Evolutionary conservation across 169 alveolate genomes (phyloP).

Genomic region (Pseudocohnilembus persalinus): DNA sequence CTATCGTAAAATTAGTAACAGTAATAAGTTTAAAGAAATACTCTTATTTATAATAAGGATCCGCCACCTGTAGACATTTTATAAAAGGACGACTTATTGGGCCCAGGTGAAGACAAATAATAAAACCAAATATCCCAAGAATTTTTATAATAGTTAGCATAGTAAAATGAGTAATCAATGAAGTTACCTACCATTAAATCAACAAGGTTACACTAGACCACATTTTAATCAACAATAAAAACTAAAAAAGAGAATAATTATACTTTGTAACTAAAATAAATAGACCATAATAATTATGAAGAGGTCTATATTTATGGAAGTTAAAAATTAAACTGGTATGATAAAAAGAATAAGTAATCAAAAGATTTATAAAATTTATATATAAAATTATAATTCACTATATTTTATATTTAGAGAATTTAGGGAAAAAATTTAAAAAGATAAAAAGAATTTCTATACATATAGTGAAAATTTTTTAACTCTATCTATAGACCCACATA

Average conservation of each 20-base stretch:
- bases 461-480: conserved; percentile 48
- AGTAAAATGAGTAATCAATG: too few relatives aligned
- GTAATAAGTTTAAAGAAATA: too few relatives aligned
- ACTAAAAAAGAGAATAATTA: conserved; percentile 13
- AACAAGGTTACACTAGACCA: neutral
- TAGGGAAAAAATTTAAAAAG: conserved; percentile 43
- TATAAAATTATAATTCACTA: conserved; percentile 51
- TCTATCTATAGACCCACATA: conserved; percentile 50
- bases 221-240: conserved; percentile 24
- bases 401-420: conserved; percentile 48
- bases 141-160: too few relatives aligned
- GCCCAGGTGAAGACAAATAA: too few relatives aligned
- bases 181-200: conserved; percentile 3
- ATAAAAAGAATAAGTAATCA: conserved; percentile 27
- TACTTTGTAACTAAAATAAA: conserved; percentile 21
- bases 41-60: too few relatives aligned
- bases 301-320: conserved; percentile 30
- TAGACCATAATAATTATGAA: neutral
- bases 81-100: too few relatives aligned
- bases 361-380: conserved; percentile 48
- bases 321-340: conserved; percentile 43
- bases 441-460: conserved; percentile 48
- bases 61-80: too few relatives aligned
- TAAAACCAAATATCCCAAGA: too few relatives aligned
- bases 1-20: too few relatives aligned